Percentiles rank a stretch among this genome's conserved stretches.
Conservation (phyloP, 2,329 filamentous ascomycete species). For the Xylariaceae sp. region DNA sequence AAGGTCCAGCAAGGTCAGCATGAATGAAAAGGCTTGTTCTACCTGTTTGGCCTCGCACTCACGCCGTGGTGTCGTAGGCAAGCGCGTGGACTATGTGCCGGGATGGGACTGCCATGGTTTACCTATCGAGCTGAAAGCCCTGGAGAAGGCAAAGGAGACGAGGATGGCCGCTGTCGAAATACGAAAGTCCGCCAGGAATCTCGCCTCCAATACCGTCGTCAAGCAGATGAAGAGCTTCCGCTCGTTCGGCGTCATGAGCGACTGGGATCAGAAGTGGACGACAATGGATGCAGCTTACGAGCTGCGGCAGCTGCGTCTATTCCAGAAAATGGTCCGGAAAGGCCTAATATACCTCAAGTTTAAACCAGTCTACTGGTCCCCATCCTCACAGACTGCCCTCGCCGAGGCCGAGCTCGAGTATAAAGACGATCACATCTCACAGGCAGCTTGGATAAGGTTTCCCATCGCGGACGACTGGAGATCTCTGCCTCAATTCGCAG, state of each 20-base stretch:
- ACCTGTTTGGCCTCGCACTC: slow-evolving; percentile 3
- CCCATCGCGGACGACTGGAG: slow-evolving; percentile 50
- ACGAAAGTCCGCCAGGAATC: slow-evolving; percentile 55
- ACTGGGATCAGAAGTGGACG: slow-evolving; percentile 71
- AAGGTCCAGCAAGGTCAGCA: slow-evolving; percentile 64
- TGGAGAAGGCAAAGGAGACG: slow-evolving; percentile 46
- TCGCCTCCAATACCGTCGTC: slow-evolving; percentile 64
- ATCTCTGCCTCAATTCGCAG: slow-evolving; percentile 32
- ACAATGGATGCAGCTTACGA: slow-evolving; percentile 77
- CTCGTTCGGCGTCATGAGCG: slow-evolving; percentile 71
- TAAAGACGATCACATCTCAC: slow-evolving; percentile 66
- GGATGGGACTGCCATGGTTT: slow-evolving; percentile 98
- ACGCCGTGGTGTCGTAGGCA: slow-evolving; percentile 35
- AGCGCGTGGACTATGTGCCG: slow-evolving; percentile 73
- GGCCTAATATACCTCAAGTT: slow-evolving; percentile 71
- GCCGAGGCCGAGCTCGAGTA: slow-evolving; percentile 85
- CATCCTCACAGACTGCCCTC: slow-evolving; percentile 70
- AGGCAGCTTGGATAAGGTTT: slow-evolving; percentile 74
- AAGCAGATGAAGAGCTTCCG: slow-evolving; percentile 69
- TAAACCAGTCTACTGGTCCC: slow-evolving; percentile 84
- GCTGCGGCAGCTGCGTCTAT: slow-evolving; percentile 67
- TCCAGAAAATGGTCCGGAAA: slow-evolving; percentile 66
- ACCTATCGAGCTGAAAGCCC: slow-evolving; percentile 92
- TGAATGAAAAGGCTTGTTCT: not conserved
- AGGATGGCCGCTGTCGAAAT: slow-evolving; percentile 53